Percentiles rank a stretch among this genome's conserved stretches.
Conservation (phyloP, 192 early-diverging fungal genomes). For the Gonapodya sp. region DNA sequence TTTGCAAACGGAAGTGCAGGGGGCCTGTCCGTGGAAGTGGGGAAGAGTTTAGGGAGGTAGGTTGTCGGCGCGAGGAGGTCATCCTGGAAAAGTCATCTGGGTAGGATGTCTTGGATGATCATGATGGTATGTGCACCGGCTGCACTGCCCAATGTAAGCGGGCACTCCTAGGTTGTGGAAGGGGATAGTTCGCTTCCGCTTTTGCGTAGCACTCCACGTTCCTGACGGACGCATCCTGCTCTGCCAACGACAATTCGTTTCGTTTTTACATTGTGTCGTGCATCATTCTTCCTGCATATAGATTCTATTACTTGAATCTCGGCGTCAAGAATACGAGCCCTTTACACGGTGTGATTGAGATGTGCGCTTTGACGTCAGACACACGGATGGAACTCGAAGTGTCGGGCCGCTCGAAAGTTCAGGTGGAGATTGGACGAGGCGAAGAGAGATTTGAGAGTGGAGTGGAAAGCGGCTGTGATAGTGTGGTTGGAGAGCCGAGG, state of each 20-base stretch:
- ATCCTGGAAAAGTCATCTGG: background rate
- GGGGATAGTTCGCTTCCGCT: background rate
- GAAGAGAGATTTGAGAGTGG: no score
- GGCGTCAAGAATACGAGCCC: background rate
- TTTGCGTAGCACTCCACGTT: background rate
- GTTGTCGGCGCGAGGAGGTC: background rate
- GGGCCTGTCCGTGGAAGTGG: background rate
- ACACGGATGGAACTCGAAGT: background rate
- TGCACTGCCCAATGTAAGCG: no score
- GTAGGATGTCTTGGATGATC: no score
- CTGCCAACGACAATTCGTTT: background rate
- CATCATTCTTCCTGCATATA: background rate
- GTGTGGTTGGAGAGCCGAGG: no score
- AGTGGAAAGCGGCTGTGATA: no score
- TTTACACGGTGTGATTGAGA: background rate
- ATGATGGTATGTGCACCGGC: no score
- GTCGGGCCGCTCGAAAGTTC: background rate
- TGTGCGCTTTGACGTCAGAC: no score
- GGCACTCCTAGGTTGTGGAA: no score
- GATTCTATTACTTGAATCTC: background rate
- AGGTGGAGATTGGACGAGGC: background rate
- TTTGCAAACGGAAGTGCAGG: background rate
- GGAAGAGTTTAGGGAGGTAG: background rate
- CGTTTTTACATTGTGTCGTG: background rate
- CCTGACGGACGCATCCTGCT: background rate